A percentile compares a stretch with the other conserved stretches of the same genome.
Conservation (phyloP, 768 basidiomycete genomes). For the Suillus cothurnatus region DNA sequence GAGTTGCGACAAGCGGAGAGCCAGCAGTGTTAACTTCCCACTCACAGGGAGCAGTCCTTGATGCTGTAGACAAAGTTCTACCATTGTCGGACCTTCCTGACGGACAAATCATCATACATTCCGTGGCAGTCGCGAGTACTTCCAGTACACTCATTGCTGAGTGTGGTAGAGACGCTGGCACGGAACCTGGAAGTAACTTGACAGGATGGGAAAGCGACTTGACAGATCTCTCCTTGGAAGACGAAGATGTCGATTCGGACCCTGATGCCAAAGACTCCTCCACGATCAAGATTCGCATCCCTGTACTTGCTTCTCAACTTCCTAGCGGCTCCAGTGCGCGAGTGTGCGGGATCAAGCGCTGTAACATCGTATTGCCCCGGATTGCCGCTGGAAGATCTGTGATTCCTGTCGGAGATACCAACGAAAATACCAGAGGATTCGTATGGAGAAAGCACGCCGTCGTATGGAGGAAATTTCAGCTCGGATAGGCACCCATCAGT, state of each 20-base stretch:
- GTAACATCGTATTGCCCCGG: constrained; percentile 35
- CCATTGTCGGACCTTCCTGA: neutral
- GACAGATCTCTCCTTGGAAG: constrained; percentile 21
- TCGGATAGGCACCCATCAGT: constrained; percentile 17
- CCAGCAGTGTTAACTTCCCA: neutral
- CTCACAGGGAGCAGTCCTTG: neutral
- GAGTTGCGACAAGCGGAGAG: neutral
- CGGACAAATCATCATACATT: neutral
- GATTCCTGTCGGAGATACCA: constrained; percentile 41
- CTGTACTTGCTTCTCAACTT: constrained; percentile 20
- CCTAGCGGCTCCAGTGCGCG: constrained; percentile 11
- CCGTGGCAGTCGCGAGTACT: neutral
- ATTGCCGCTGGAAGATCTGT: constrained; percentile 46
- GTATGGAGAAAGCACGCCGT: constrained; percentile 22
- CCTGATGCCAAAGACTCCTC: neutral
- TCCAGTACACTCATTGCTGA: neutral
- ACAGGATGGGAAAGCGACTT: constrained; percentile 32
- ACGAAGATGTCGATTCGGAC: constrained; percentile 9
- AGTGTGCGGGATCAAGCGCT: constrained; percentile 38
- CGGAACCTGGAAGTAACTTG: neutral
- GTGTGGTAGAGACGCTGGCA: neutral
- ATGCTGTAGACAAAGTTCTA: neutral
- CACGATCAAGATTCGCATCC: constrained; percentile 25
- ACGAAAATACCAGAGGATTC: constrained; percentile 38
- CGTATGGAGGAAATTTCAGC: constrained; percentile 14